phyloP scores from a whole-genome alignment of 208 protist genomes.

The Endotrypanum monterogeii region DNA sequence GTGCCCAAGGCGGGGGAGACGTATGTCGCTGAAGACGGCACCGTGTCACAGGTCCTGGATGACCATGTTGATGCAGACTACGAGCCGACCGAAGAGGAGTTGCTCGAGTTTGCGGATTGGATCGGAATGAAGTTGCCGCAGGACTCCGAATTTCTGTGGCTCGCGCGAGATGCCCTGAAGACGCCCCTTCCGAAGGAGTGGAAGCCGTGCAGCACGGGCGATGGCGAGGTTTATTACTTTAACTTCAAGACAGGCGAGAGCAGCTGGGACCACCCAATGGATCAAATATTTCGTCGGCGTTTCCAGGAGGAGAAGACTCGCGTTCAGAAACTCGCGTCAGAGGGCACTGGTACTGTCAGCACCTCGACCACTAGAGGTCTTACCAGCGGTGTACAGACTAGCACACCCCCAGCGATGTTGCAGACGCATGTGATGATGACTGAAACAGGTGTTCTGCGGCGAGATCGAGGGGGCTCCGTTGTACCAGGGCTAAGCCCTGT shows the following conservation, averaged over 20 bases:
- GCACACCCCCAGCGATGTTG: neutral
- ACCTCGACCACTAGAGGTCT: neutral
- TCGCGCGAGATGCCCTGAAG: constrained; percentile 94
- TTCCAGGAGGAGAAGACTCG: constrained; percentile 56
- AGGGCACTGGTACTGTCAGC: neutral
- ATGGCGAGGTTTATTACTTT: constrained; percentile 96
- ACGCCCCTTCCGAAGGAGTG: constrained; percentile 94
- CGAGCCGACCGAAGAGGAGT: constrained; percentile 91
- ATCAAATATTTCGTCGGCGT: constrained; percentile 82
- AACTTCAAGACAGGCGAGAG: constrained; percentile 95
- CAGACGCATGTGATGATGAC: constrained; percentile 32
- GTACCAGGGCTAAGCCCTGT: neutral
- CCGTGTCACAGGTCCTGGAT: constrained; percentile 87
- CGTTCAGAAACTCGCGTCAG: neutral
- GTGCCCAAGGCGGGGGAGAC: constrained; percentile 68
- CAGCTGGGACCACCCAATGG: constrained; percentile 95
- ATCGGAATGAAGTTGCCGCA: constrained; percentile 92
- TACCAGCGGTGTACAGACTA: neutral
- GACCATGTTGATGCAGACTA: constrained; percentile 86
- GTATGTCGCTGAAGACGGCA: constrained; percentile 83
- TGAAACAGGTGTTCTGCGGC: constrained; percentile 16
- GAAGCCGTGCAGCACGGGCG: constrained; percentile 92
- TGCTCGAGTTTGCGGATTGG: constrained; percentile 92
- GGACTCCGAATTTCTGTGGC: constrained; percentile 90
- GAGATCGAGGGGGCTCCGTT: constrained; percentile 2